Evolutionary conservation across 805 yeast species (phyloP).

Genomic region (Suhomyces sp.): DNA sequence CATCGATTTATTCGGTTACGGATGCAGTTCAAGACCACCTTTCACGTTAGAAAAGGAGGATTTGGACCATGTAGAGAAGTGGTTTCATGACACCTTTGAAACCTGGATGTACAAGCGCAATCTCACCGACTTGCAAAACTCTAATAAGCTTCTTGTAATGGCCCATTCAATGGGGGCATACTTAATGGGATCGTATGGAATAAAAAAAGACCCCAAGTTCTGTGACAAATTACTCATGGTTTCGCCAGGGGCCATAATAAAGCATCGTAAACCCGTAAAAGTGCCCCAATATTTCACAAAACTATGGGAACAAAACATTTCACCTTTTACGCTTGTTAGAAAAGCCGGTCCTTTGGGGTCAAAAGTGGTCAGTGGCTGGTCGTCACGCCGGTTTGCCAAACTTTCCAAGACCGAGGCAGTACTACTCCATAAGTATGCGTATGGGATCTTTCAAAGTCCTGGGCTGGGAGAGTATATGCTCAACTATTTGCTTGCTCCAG

Average conservation of each 20-base stretch:
- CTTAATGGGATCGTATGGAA: slow-evolving; percentile 64
- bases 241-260: slow-evolving; percentile 85
- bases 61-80: slow-evolving; percentile 51
- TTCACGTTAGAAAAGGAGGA: slow-evolving; percentile 48
- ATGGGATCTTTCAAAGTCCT: slow-evolving; percentile 75
- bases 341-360: slow-evolving; percentile 82
- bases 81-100: slow-evolving; percentile 63
- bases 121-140: slow-evolving; percentile 21
- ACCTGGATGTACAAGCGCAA: slow-evolving; percentile 58
- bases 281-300: slow-evolving; percentile 76
- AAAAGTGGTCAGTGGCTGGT: slow-evolving; percentile 84
- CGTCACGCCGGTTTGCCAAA: slow-evolving; percentile 71
- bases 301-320: slow-evolving; percentile 82
- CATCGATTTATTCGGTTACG: slow-evolving; percentile 86
- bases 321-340: slow-evolving; percentile 82
- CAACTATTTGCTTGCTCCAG: slow-evolving; percentile 81
- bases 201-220: slow-evolving; percentile 51
- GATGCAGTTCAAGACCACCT: slow-evolving; percentile 78
- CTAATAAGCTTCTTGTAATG: slow-evolving; percentile 51
- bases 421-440: slow-evolving; percentile 73
- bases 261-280: slow-evolving; percentile 38
- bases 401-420: slow-evolving; percentile 44
- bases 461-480: slow-evolving; percentile 95
- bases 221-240: slow-evolving; percentile 71
- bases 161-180: slow-evolving; percentile 97